Conservation (phyloP, 176 grass and related monocot genomes). For the Lolium perenne region DNA sequence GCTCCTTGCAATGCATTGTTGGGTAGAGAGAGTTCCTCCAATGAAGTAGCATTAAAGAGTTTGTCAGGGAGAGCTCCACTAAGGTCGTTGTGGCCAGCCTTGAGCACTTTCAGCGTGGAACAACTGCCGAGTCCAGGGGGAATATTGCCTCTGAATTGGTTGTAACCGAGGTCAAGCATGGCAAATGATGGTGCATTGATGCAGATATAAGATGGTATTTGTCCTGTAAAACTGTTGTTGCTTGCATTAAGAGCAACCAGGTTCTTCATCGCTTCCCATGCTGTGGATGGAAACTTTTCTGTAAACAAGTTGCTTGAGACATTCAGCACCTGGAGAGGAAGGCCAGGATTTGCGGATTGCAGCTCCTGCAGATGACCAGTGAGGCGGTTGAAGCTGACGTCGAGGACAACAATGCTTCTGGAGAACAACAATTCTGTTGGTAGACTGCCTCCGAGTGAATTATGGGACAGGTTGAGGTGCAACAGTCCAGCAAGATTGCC, state of each 20-base stretch:
- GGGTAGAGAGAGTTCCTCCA: slow-evolving; percentile 56
- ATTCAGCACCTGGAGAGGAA: slow-evolving; percentile 63
- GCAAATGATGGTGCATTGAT: slow-evolving; percentile 40
- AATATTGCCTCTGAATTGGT: slow-evolving; percentile 59
- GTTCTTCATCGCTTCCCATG: slow-evolving; percentile 44
- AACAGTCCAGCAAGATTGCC: slow-evolving; percentile 56
- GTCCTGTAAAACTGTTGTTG: slow-evolving; percentile 66
- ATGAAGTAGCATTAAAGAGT: slow-evolving; percentile 46
- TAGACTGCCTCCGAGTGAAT: slow-evolving; percentile 45
- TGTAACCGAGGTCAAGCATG: slow-evolving; percentile 52
- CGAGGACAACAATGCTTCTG: slow-evolving; percentile 50
- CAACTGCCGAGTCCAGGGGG: slow-evolving; percentile 58
- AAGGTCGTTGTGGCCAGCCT: slow-evolving; percentile 62
- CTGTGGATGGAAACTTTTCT: slow-evolving; percentile 45
- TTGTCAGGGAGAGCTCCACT: slow-evolving; percentile 53
- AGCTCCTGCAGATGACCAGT: slow-evolving; percentile 36
- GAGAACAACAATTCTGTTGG: slow-evolving; percentile 54
- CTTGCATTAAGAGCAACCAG: slow-evolving; percentile 65
- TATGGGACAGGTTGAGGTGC: slow-evolving; percentile 59
- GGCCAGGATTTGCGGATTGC: slow-evolving; percentile 14
- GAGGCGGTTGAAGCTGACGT: slow-evolving; percentile 75
- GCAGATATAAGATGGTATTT: slow-evolving; percentile 56
- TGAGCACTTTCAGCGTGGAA: slow-evolving; percentile 55
- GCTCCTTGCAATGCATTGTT: slow-evolving; percentile 51
- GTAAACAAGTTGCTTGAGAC: slow-evolving; percentile 68